phyloP scores from a whole-genome alignment of 169 alveolate genomes.

The Cryptosporidium ryanae region DNA sequence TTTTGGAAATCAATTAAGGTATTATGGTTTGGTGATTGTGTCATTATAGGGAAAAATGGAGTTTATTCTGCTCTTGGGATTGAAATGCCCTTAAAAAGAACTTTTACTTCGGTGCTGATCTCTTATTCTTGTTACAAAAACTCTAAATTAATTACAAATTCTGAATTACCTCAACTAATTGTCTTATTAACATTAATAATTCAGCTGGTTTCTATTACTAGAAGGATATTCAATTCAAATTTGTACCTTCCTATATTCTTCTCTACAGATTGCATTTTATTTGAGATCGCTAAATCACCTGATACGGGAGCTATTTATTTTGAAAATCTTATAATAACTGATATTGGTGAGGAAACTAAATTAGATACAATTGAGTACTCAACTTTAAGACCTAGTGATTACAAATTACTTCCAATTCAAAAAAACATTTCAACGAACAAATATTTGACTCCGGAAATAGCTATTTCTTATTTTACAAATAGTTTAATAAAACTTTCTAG shows the following conservation, averaged over 20 bases:
- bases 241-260: slow-evolving; percentile 55
- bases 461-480: slow-evolving; percentile 42
- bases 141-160: not conserved
- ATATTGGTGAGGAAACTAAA: slow-evolving; percentile 26
- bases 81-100: slow-evolving; percentile 54
- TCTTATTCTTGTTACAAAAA: not conserved
- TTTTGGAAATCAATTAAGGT: slow-evolving; percentile 21
- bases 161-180: slow-evolving; percentile 12
- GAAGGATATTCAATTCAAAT: slow-evolving; percentile 8
- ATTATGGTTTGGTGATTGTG: slow-evolving; percentile 44
- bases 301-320: slow-evolving; percentile 20
- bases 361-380: slow-evolving; percentile 9
- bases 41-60: slow-evolving; percentile 27
- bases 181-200: slow-evolving; percentile 22
- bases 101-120: slow-evolving; percentile 15
- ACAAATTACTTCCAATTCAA: slow-evolving; percentile 12
- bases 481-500: not conserved
- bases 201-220: slow-evolving; percentile 39
- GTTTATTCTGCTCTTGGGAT: slow-evolving; percentile 41
- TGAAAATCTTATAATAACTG: slow-evolving; percentile 12
- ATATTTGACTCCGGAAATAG: slow-evolving; percentile 66
- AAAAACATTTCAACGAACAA: not conserved
- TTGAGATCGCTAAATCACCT: slow-evolving; percentile 17
- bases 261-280: slow-evolving; percentile 54
- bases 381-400: not conserved